Conservation (phyloP, 345 rosid species). For the Nephelium lappaceum region DNA sequence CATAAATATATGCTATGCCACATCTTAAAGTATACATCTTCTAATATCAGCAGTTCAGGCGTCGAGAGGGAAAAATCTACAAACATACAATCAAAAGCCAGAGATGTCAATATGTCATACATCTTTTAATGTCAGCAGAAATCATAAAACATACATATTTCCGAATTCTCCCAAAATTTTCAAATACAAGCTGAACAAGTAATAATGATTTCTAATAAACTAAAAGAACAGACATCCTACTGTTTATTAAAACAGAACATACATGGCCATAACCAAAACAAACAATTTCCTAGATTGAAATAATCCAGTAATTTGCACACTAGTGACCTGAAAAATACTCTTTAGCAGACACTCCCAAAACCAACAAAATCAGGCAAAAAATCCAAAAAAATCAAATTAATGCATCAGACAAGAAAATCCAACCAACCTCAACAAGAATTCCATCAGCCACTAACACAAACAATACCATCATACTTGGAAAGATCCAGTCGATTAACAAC, state of each 20-base stretch:
- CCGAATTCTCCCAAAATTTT: not conserved
- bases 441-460: slow-evolving; percentile 98
- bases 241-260: not conserved
- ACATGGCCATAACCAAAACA: not conserved
- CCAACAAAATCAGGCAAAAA: not conserved
- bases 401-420: slow-evolving; percentile 15
- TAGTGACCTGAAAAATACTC: not conserved
- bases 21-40: not conserved
- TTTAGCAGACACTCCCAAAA: not conserved
- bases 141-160: not conserved
- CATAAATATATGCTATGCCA: not conserved
- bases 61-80: not conserved
- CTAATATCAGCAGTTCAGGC: not conserved
- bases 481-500: slow-evolving; percentile 60
- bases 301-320: too few relatives aligned
- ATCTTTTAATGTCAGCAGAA: not conserved
- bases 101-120: not conserved
- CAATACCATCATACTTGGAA: slow-evolving; percentile 74
- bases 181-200: not conserved
- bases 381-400: not conserved
- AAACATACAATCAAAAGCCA: not conserved
- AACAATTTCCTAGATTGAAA: too few relatives aligned
- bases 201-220: not conserved
- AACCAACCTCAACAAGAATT: slow-evolving; percentile 86
- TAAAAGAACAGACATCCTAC: not conserved